These are phyloP conservation scores for Fraxinus baroniana DNA, from an alignment of 305 asterid genomes.

Conservation along the genomic window DNA sequence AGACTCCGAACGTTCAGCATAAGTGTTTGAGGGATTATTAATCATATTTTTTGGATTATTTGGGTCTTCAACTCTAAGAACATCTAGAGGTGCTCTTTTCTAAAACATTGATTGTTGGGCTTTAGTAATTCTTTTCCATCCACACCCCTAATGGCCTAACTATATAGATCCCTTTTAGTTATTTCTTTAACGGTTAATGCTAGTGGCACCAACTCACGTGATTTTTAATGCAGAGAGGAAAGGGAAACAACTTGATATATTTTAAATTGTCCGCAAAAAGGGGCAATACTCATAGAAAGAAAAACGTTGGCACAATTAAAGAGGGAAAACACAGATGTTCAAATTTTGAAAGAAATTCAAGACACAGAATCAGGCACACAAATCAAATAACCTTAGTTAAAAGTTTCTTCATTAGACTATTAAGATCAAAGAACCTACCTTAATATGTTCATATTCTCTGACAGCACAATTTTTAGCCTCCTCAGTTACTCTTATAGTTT, in stretches of 20 bases:
- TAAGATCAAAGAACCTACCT: slow-evolving; percentile 50
- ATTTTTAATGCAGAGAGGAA: not conserved
- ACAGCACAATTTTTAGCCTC: slow-evolving; percentile 70
- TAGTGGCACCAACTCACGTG: not conserved
- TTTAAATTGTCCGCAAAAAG: too few species aligned
- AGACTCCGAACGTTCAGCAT: not conserved
- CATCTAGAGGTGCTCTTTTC: not conserved
- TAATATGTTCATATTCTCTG: slow-evolving; percentile 68
- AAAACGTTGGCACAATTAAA: not conserved
- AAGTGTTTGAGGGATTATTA: not conserved
- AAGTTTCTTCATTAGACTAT: not conserved
- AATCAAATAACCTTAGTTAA: not conserved
- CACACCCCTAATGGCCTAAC: not conserved
- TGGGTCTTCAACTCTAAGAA: not conserved
- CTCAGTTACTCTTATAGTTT: slow-evolving; percentile 67
- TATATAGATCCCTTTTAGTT: not conserved
- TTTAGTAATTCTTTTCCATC: not conserved
- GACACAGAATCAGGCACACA: not conserved
- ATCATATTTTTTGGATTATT: not conserved
- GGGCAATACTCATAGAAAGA: not conserved
- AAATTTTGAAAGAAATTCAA: not conserved
- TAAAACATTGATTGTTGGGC: not conserved
- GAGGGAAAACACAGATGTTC: not conserved
- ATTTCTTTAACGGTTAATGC: not conserved
- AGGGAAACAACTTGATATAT: not conserved